Percentiles rank a stretch among this genome's conserved stretches.
These are phyloP conservation scores for Taphrina communis DNA, from an alignment of 1,139 yeast species.

Conservation along the genomic window DNA sequence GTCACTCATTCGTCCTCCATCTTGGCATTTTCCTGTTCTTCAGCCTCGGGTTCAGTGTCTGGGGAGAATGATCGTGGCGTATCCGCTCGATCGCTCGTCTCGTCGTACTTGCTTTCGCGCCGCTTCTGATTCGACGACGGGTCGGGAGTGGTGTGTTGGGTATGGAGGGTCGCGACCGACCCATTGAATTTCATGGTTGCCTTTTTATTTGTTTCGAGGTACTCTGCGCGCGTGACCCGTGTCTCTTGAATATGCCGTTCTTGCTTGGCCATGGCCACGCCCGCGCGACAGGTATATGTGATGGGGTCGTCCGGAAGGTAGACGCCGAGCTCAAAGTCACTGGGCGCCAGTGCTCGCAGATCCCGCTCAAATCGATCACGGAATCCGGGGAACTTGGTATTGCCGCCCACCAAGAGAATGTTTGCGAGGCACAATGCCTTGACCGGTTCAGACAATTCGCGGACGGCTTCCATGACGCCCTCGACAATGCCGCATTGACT, in stretches of 20 bases:
- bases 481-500: constrained; percentile 75
- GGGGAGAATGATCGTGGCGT: constrained; percentile 38
- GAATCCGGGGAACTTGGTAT: constrained; percentile 72
- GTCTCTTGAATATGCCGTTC: constrained; percentile 2
- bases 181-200: constrained; percentile 8
- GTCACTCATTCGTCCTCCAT: not conserved
- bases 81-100: constrained; percentile 33
- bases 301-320: constrained; percentile 20
- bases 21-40: not conserved
- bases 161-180: not conserved
- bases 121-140: constrained; percentile 7
- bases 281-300: constrained; percentile 19
- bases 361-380: constrained; percentile 55
- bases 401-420: constrained; percentile 83
- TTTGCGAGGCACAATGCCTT: constrained; percentile 82
- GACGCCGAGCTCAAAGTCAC: constrained; percentile 6
- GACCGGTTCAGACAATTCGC: constrained; percentile 72
- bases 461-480: constrained; percentile 71
- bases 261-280: not conserved
- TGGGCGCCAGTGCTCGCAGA: constrained; percentile 36
- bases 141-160: not conserved
- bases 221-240: constrained; percentile 21
- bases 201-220: constrained; percentile 15
- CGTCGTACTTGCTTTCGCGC: constrained; percentile 32
- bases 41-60: constrained; percentile 24